Percentiles rank a stretch among this genome's conserved stretches.
Conservation (phyloP, 192 early-diverging fungal species). For the Gamsiella multidivaricata region DNA sequence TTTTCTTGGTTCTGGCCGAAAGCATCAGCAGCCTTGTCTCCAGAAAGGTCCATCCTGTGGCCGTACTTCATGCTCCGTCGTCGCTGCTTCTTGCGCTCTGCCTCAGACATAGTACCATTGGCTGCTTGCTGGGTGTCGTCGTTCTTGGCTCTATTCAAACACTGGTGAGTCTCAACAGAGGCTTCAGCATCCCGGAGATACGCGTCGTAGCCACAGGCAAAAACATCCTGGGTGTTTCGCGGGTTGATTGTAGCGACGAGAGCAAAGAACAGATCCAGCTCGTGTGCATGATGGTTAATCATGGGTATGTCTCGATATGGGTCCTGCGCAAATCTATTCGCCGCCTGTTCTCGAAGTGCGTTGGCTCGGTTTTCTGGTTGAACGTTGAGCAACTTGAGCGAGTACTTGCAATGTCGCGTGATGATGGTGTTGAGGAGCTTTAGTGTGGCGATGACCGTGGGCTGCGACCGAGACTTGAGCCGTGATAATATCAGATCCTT, state of each 20-base stretch:
- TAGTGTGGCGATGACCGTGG: constrained; percentile 85
- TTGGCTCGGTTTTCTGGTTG: constrained; percentile 62
- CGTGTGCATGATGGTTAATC: constrained; percentile 64
- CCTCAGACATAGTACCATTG: constrained; percentile 15
- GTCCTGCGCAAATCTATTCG: constrained; percentile 17
- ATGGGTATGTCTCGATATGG: constrained; percentile 39
- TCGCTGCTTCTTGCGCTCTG: constrained; percentile 53
- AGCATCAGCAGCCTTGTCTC: constrained; percentile 12
- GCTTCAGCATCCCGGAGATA: constrained; percentile 66
- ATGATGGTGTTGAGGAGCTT: constrained; percentile 84
- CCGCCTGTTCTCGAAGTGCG: constrained; percentile 30
- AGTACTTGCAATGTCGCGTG: constrained; percentile 80
- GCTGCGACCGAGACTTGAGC: constrained; percentile 85
- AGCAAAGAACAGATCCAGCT: constrained; percentile 67
- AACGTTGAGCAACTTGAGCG: constrained; percentile 80
- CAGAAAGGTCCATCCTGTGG: constrained; percentile 40
- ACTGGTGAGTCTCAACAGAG: constrained; percentile 58
- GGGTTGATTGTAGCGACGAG: constrained; percentile 64
- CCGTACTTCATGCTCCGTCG: constrained; percentile 64
- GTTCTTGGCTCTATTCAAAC: constrained; percentile 48
- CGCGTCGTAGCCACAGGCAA: constrained; percentile 63
- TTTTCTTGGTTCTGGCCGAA: constrained; percentile 6
- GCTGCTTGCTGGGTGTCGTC: constrained; percentile 16
- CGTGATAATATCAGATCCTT: constrained; percentile 89
- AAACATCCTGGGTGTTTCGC: constrained; percentile 56